Conservation (phyloP, 2,329 filamentous ascomycete genomes). For the Paracorniculantispora psalliotae region DNA sequence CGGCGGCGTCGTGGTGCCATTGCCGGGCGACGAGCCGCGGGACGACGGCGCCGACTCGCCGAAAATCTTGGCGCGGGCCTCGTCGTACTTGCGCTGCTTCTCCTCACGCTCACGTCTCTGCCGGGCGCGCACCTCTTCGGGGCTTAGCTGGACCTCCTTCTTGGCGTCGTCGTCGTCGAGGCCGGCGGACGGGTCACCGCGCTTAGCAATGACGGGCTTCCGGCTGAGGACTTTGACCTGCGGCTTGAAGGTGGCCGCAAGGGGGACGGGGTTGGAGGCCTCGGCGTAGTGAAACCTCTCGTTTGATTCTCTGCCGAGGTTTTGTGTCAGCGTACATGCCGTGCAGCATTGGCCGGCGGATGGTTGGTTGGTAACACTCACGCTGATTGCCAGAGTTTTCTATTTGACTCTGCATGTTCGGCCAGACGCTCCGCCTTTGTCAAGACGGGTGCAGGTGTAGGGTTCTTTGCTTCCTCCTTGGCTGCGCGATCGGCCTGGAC, state of each 20-base stretch:
- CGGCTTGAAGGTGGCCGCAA: slow-evolving; percentile 68
- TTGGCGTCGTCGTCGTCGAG: slow-evolving; percentile 56
- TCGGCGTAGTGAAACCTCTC: slow-evolving; percentile 73
- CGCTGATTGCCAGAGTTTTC: slow-evolving; percentile 85
- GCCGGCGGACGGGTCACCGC: slow-evolving; percentile 49
- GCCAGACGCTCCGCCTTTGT: slow-evolving; percentile 74
- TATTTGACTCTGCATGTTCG: slow-evolving; percentile 77
- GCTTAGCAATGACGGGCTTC: slow-evolving; percentile 62
- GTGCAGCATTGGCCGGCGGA: not conserved
- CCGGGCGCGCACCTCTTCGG: slow-evolving; percentile 72
- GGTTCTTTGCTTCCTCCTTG: slow-evolving; percentile 31
- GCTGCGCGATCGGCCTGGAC: slow-evolving; percentile 59
- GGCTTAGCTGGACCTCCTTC: slow-evolving; percentile 59
- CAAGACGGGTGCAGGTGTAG: slow-evolving; percentile 39
- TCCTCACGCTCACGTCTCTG: slow-evolving; percentile 79
- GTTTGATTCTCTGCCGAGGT: slow-evolving; percentile 62
- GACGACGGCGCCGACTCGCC: slow-evolving; percentile 55
- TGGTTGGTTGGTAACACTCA: slow-evolving; percentile 38
- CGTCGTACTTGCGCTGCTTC: slow-evolving; percentile 85
- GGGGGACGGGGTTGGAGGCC: slow-evolving; percentile 55
- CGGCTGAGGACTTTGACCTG: slow-evolving; percentile 80
- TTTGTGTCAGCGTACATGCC: not conserved
- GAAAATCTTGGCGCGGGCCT: slow-evolving; percentile 82
- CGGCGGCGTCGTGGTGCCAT: slow-evolving; percentile 50
- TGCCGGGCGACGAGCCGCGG: slow-evolving; percentile 56